Evolutionary conservation across 257 asterid species (phyloP).

Genomic region (Rubia yunnanensis): DNA sequence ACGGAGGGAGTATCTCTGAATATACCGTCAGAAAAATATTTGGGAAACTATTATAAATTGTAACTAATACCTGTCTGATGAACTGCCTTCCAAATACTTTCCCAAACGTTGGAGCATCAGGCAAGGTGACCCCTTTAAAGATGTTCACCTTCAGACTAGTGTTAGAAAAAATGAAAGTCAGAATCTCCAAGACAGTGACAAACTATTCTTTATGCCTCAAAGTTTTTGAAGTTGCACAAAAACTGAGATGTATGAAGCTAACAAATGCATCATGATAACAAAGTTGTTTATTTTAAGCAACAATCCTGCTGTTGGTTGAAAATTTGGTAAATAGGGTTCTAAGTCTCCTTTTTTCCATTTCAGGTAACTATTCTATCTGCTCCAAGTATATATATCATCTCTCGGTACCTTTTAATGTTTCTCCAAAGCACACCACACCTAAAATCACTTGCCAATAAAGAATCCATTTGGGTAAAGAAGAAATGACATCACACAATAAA

Average conservation of each 20-base stretch:
- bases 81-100: slow-evolving; percentile 97
- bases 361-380: background rate
- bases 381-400: too few relatives aligned
- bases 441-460: too few relatives aligned
- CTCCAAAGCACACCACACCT: too few relatives aligned
- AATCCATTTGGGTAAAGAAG: too few relatives aligned
- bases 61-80: slow-evolving; percentile 81
- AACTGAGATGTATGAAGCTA: background rate
- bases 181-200: background rate
- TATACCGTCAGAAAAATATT: background rate
- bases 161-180: slow-evolving; percentile 5
- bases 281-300: background rate
- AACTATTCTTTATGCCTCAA: background rate
- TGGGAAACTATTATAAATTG: slow-evolving; percentile 11
- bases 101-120: slow-evolving; percentile 84
- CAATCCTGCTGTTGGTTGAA: background rate
- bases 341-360: background rate
- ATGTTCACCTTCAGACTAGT: slow-evolving; percentile 51
- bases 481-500: background rate
- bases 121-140: slow-evolving; percentile 78
- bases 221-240: background rate
- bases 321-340: background rate
- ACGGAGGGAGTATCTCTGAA: background rate
- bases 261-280: background rate
- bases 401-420: too few relatives aligned